These are phyloP conservation scores for Epichloe baconii DNA, from an alignment of 2,329 filamentous ascomycete species.

Conservation along the genomic window DNA sequence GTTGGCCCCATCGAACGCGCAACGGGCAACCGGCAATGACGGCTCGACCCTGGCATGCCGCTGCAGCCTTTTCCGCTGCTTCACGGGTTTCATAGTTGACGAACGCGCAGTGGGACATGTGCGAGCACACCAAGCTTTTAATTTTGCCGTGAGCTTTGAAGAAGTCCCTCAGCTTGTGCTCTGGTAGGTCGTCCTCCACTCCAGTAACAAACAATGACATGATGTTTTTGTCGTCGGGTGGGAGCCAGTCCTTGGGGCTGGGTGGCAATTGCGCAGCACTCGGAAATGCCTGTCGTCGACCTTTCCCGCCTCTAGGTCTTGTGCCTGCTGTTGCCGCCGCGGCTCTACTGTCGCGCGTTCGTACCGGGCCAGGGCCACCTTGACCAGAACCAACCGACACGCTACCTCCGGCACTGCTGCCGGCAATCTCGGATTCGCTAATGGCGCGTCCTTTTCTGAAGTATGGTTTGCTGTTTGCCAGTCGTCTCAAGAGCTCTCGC, in stretches of 20 bases:
- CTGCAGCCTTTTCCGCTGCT: slow-evolving; percentile 74
- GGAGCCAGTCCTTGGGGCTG: slow-evolving; percentile 71
- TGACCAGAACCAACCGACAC: slow-evolving; percentile 40
- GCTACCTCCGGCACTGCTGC: slow-evolving; percentile 30
- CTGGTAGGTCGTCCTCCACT: slow-evolving; percentile 88
- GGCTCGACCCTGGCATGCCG: slow-evolving; percentile 73
- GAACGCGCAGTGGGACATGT: slow-evolving; percentile 95
- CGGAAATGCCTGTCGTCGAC: slow-evolving; percentile 48
- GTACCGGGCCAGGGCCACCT: slow-evolving; percentile 61
- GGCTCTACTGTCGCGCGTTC: slow-evolving; percentile 54
- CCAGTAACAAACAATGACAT: slow-evolving; percentile 92
- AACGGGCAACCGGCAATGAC: slow-evolving; percentile 86
- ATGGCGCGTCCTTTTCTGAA: slow-evolving; percentile 76
- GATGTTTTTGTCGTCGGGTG: slow-evolving; percentile 72
- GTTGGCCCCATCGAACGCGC: slow-evolving; percentile 82
- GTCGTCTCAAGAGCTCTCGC: slow-evolving; percentile 66
- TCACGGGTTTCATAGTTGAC: slow-evolving; percentile 83
- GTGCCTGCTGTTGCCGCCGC: slow-evolving; percentile 36
- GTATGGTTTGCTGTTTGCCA: slow-evolving; percentile 90
- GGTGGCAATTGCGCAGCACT: slow-evolving; percentile 63
- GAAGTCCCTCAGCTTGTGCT: slow-evolving; percentile 80
- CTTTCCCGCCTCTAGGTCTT: slow-evolving; percentile 28
- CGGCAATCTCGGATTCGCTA: slow-evolving; percentile 37
- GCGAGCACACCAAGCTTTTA: slow-evolving; percentile 85
- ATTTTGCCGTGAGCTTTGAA: slow-evolving; percentile 84